Base-by-base conservation (phyloP, 805 yeast genomes). In the Metschnikowia cubensis region DNA sequence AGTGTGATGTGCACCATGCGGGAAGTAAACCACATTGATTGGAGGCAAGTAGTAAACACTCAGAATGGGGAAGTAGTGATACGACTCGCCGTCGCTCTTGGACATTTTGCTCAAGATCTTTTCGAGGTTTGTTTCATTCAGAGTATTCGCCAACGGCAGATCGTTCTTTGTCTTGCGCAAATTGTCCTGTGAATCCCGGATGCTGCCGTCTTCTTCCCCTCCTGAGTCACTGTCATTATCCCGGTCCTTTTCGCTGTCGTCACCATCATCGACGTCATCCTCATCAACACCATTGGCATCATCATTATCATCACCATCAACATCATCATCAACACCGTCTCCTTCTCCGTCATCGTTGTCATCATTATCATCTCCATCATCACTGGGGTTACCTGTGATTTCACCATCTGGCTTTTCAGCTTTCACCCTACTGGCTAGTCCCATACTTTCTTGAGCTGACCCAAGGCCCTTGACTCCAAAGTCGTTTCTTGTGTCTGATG, bases 21-120 rank as follows among this genome's bases (percentile, higher is more conserved):
- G 83, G 50, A 79, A 74, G 57, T 79, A 79, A 5, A 78, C 82
- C 41, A 74, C 80, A 58, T 78, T 79, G 35, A 79, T 77, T 2
- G 83, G 83, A 6, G 81, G 81, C 47, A 76, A 61, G 61, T 77
- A 79, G 56, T 79, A 79, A 25, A 77, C 80, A 50, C 68, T 69
- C 50, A 75, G 74, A 42, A 79, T 73, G 2, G 81, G 81, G 60
- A 76, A 77, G 53, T 79, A 79, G 52, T 77, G 77, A 56, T 79
- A 79, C 32, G 54, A 50, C 3, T 41, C 51, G 14, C 53, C 51
- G 33, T 45, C 46, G 25, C 32, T 36, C 21, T 29, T 31, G 14
- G 49, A 29, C 53, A 53, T 49, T 2, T 40, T 20, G n/a, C 33
- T 49, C 17, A 56, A 39, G 22, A 54, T 40, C 15, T 45, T 37